Base-by-base conservation (phyloP, 148 eudicot genomes). In the Persicaria tinctoria region DNA sequence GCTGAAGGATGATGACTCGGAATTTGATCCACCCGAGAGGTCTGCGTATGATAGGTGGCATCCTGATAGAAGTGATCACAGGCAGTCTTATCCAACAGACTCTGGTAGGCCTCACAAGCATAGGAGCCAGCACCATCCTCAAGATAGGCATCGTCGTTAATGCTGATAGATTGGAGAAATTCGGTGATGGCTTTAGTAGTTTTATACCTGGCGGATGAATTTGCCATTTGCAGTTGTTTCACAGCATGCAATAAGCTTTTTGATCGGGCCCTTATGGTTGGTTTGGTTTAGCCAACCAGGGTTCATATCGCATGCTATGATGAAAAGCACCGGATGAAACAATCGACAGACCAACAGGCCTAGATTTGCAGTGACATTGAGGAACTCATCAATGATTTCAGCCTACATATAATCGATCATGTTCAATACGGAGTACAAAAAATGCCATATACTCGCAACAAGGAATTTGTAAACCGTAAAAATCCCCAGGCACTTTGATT, bases 221-320 rank as follows among this genome's bases (percentile, higher is more conserved):
- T 41, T 66, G 70, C 70, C 41, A 48, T 66, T 66, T 66, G 70
- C 45, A 66, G 13, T 12, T 66, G 47, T 66, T 12, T 66, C 8
- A 66, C 18, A 32, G 18, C 68, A 60, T 66, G 46, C 6, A 66
- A 13, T 66, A 48, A 66, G 70, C 48, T 41, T 66, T 64, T 66
- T 23, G n/a, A 32, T 32, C 14, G 8, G 17, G 17, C 7, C 62
- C 18, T n/a, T 17, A 8, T 56, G 7, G 17, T 11, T 1, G 54
- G 41, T 32, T 51, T 51, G 54, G 4, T 51, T 51, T 51, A 16
- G 12, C 54, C 54, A 51, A 12, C 13, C 16, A 12, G 56, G 17
- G 56, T 13, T 53, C 41, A 32, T 32, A 32, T 32, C 41, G 2
- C 41, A 32, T 32, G 41, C 41, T 32, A 32, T 32, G 2, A 32